Evolutionary conservation across 1,284 basidiomycete genomes (phyloP).

Genomic region (Naganishia sp.): DNA sequence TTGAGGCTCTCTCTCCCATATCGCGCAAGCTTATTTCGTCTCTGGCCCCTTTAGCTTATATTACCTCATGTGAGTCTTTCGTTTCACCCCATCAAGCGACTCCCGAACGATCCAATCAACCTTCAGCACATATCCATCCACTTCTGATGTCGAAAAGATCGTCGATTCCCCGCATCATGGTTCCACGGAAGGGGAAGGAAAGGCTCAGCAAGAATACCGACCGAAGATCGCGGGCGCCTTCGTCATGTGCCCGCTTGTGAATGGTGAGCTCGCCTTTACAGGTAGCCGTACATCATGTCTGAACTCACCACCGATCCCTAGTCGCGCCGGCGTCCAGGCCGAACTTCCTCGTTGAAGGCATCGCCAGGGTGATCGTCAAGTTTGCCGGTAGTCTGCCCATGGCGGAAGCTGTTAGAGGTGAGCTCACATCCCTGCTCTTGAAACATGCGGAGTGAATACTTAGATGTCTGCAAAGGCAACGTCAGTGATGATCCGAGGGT

Average conservation of each 20-base stretch:
- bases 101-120: constrained; percentile 38
- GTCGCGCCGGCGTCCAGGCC: constrained; percentile 54
- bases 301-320: constrained; percentile 20
- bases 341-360: constrained; percentile 46
- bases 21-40: background rate
- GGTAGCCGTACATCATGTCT: background rate
- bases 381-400: constrained; percentile 56
- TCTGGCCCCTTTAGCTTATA: constrained; percentile 32
- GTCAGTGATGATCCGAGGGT: constrained; percentile 59
- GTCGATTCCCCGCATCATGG: constrained; percentile 24
- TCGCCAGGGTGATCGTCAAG: constrained; percentile 50
- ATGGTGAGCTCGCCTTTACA: constrained; percentile 45
- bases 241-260: constrained; percentile 56
- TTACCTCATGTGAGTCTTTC: constrained; percentile 36
- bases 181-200: background rate
- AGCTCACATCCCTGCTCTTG: background rate
- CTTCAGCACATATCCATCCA: constrained; percentile 51
- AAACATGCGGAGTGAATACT: background rate
- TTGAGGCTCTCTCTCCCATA: background rate
- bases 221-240: constrained; percentile 52
- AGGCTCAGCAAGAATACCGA: constrained; percentile 19
- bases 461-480: constrained; percentile 46
- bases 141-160: constrained; percentile 35
- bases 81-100: constrained; percentile 2
- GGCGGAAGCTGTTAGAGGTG: constrained; percentile 52